Evolutionary conservation across 371 early-diverging fungal genomes (phyloP), one percentile per base, ranked within the genome.

Genomic region (Coemansia sp.): DNA sequence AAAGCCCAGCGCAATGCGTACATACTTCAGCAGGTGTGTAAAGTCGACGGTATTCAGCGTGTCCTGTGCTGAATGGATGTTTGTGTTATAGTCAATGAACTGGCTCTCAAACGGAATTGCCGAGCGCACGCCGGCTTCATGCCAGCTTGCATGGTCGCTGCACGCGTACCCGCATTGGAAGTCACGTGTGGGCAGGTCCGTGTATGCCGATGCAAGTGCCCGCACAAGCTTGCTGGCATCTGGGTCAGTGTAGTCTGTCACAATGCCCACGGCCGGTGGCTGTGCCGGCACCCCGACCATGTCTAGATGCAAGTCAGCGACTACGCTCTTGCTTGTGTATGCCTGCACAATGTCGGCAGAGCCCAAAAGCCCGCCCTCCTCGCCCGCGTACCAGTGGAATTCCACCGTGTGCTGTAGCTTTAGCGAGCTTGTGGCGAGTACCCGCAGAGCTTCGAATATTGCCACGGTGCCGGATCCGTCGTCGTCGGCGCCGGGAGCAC

Each of bases 381-480:
- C 92, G 18, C 82, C 93, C 50, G 90, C 86, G 66, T 91, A 94
- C 91, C 92, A 96, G 75, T 94, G 95, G 82, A 94, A 94, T 66
- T 94, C 95, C 31, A 96, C 85, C 10, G 93, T 84, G 50, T 90
- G 83, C 39, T 57, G 24, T 3, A 48, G 48, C 48, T 14, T 8
- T 29, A 48, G 31, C 10, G 24, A 31, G 29, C 48, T 48, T 9
- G 14, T 14, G 10, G 88, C 80, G 4, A 94, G 68, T 7, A 79
- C 79, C 24, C 89, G 83, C 83, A 91, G 87, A n/a, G 91, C 85
- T 72, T 94, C 94, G 32, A 93, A 78, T 53, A 91, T 90, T 4
- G 93, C 90, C 1, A 87, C 85, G 3, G 87, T 87, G 4, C 97
- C 97, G 55, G 89, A 88, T 38, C 94, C 96, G 81, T 93, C 92